Evolutionary conservation across 148 eudicot genomes (phyloP).

Genomic region (Persicaria tinctoria): DNA sequence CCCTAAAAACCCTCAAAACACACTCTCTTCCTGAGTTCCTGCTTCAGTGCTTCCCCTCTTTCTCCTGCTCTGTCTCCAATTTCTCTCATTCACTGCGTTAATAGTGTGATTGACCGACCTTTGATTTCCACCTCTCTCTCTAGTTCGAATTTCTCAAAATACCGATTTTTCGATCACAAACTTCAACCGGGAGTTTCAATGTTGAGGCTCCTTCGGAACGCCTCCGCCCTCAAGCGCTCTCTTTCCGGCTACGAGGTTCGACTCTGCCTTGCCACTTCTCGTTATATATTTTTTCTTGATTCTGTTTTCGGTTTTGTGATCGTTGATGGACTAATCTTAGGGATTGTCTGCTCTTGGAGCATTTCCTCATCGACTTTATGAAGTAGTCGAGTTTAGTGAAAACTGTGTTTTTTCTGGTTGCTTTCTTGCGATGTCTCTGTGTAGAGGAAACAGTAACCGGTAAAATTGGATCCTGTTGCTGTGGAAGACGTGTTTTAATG

Average conservation of each 20-base stretch:
- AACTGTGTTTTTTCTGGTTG: not conserved
- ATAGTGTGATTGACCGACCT: not conserved
- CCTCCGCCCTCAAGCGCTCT: slow-evolving; percentile 27
- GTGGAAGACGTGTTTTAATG: not conserved
- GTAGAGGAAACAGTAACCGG: not conserved
- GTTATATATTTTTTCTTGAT: no score
- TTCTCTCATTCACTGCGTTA: not conserved
- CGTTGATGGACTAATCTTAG: not conserved
- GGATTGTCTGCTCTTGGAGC: not conserved
- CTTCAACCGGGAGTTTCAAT: slow-evolving; percentile 16
- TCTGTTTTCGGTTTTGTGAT: not conserved
- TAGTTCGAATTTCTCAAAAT: not conserved
- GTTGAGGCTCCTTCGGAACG: slow-evolving; percentile 47
- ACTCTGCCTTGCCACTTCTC: not conserved
- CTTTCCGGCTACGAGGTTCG: slow-evolving; percentile 25
- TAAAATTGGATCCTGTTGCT: not conserved
- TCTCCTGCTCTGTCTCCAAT: not conserved
- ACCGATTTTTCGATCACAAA: not conserved
- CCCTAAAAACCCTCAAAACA: not conserved
- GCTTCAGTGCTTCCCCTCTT: no score
- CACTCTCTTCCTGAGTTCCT: not conserved
- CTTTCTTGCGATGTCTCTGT: not conserved
- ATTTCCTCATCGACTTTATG: not conserved
- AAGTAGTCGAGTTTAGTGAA: not conserved
- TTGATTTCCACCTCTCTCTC: not conserved